phyloP scores from a whole-genome alignment of 1,139 yeast species.

The Candida neerlandica region DNA sequence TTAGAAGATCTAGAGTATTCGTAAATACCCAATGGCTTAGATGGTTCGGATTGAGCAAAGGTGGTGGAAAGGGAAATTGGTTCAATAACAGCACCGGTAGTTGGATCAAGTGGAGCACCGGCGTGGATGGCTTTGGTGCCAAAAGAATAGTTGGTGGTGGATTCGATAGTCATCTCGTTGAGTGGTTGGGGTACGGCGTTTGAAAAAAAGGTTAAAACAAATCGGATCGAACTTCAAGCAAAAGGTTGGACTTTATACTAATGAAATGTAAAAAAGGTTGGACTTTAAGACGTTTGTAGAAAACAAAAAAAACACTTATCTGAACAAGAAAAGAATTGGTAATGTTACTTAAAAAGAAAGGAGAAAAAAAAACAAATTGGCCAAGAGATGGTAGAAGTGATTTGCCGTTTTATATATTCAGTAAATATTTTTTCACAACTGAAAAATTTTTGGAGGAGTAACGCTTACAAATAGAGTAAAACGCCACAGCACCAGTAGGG shows the following conservation, averaged over 20 bases:
- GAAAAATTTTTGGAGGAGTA: not conserved
- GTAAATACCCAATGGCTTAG: conserved; percentile 74
- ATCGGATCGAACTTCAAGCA: conserved; percentile 5
- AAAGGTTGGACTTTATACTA: conserved; percentile 15
- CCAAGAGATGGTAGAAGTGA: not conserved
- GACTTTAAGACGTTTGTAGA: conserved; percentile 14
- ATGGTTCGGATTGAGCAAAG: conserved; percentile 78
- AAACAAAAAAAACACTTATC: not conserved
- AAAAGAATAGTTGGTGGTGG: conserved; percentile 44
- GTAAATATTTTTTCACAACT: not conserved
- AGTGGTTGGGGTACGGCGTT: conserved; percentile 8
- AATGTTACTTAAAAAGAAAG: not conserved
- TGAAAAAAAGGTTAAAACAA: not conserved
- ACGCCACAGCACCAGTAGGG: not conserved
- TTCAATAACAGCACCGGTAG: conserved; percentile 86
- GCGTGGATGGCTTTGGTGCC: conserved; percentile 86
- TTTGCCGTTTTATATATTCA: not conserved
- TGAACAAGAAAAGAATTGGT: not conserved
- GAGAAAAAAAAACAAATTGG: not conserved
- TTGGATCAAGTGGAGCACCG: conserved; percentile 72
- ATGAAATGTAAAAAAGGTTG: conserved; percentile 16
- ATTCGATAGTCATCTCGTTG: conserved; percentile 26
- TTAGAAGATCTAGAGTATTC: conserved; percentile 89
- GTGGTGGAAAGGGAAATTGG: conserved; percentile 86
- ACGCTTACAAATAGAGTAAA: conserved; percentile 1